Evolutionary conservation across 108 stramenopile species (phyloP).

Genomic region (Fragilaria radians): DNA sequence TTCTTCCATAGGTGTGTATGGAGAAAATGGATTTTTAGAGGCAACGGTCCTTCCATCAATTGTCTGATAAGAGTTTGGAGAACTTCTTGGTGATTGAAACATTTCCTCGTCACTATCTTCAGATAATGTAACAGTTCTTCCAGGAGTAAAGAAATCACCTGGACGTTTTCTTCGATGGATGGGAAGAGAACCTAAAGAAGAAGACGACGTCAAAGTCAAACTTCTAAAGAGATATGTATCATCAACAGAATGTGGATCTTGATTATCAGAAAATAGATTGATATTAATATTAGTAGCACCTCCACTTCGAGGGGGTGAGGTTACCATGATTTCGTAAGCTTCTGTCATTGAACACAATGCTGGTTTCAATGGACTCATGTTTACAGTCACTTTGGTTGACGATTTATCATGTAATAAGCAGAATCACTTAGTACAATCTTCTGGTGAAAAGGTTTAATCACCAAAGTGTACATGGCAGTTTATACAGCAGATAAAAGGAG

Average conservation of each 20-base stretch:
- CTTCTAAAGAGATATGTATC: background rate
- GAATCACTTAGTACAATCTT: no score
- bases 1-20: conserved; percentile 22
- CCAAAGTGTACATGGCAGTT: no score
- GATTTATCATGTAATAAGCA: no score
- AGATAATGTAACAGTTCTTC: background rate
- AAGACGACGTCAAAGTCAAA: background rate
- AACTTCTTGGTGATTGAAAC: conserved; percentile 1
- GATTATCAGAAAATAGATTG: background rate
- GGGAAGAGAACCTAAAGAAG: background rate
- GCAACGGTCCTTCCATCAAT: conserved; percentile 42
- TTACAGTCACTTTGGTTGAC: no score
- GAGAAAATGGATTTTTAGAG: conserved; percentile 52
- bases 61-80: conserved; percentile 18
- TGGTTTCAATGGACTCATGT: background rate
- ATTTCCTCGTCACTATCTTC: conserved; percentile 9
- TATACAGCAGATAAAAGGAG: no score
- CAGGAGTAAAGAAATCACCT: background rate
- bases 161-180: background rate
- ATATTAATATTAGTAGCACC: background rate
- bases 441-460: no score
- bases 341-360: background rate
- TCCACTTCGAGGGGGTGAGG: background rate
- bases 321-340: background rate
- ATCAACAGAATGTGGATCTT: background rate